These are phyloP conservation scores for Sideroxylon spinosum DNA, from an alignment of 179 eudicot species.

Conservation along the genomic window DNA sequence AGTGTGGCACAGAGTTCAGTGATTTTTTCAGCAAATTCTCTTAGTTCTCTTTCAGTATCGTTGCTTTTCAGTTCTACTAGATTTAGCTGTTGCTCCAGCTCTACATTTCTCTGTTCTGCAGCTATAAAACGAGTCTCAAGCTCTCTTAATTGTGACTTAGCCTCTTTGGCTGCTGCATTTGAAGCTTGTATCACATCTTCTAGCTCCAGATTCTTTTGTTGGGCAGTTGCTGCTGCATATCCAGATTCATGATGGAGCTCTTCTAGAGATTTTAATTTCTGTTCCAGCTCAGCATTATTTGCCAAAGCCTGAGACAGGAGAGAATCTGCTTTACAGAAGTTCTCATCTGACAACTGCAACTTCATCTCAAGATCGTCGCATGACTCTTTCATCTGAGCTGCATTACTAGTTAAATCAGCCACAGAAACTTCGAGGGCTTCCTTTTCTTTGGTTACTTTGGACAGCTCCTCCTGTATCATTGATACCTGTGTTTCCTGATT, in stretches of 20 bases:
- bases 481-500: slow-evolving; percentile 28
- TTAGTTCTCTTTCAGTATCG: slow-evolving; percentile 33
- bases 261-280: slow-evolving; percentile 45
- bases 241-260: slow-evolving; percentile 53
- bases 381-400: slow-evolving; percentile 35
- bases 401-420: slow-evolving; percentile 34
- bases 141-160: slow-evolving; percentile 39
- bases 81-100: slow-evolving; percentile 41
- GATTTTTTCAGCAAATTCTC: slow-evolving; percentile 28
- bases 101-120: slow-evolving; percentile 32
- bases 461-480: slow-evolving; percentile 34
- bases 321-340: slow-evolving; percentile 44
- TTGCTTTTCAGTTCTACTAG: slow-evolving; percentile 32
- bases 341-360: slow-evolving; percentile 48
- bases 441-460: slow-evolving; percentile 31
- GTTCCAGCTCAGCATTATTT: slow-evolving; percentile 47
- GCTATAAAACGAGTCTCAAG: slow-evolving; percentile 31
- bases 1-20: slow-evolving; percentile 23
- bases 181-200: slow-evolving; percentile 39
- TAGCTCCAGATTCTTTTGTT: slow-evolving; percentile 41
- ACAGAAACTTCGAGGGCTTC: slow-evolving; percentile 38
- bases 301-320: slow-evolving; percentile 43
- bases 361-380: slow-evolving; percentile 47
- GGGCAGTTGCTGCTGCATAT: slow-evolving; percentile 35
- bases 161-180: slow-evolving; percentile 37